phyloP scores from a whole-genome alignment of 1,284 basidiomycete genomes.

The Cronartium quercuum region DNA sequence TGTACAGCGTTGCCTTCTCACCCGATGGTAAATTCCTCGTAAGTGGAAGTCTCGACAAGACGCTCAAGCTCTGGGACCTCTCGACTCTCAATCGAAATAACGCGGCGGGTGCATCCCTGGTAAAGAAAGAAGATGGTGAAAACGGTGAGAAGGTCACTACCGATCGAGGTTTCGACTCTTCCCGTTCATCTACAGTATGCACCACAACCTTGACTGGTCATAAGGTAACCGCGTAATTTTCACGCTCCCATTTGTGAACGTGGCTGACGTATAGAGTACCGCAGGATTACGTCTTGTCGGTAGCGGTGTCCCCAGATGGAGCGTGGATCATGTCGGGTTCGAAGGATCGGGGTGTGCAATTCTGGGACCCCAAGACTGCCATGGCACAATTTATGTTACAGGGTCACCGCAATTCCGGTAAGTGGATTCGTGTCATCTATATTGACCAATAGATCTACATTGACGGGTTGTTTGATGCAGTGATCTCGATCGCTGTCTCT shows the following conservation, averaged over 20 bases:
- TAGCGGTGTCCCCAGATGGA: conserved; percentile 74
- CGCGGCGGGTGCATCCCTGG: conserved; percentile 41
- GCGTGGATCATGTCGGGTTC: conserved; percentile 83
- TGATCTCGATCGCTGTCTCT: conserved; percentile 77
- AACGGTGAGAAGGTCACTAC: conserved; percentile 43
- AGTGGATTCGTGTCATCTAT: conserved; percentile 42
- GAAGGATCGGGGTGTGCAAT: conserved; percentile 80
- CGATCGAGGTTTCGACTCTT: conserved; percentile 41
- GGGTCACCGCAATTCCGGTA: conserved; percentile 79
- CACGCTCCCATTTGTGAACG: background rate
- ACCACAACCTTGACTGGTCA: conserved; percentile 75
- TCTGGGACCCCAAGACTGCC: conserved; percentile 73
- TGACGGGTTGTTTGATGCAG: conserved; percentile 49
- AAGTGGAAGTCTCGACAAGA: conserved; percentile 77
- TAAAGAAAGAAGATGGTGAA: conserved; percentile 51
- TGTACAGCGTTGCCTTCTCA: conserved; percentile 77
- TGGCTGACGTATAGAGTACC: background rate
- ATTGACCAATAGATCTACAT: conserved; percentile 5
- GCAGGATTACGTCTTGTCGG: conserved; percentile 69
- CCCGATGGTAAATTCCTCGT: conserved; percentile 71
- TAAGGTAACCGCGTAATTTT: conserved; percentile 56
- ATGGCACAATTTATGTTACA: conserved; percentile 75
- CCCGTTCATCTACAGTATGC: conserved; percentile 54
- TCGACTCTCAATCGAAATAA: conserved; percentile 52
- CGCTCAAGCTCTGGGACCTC: conserved; percentile 80